phyloP scores from a whole-genome alignment of 139 green algal species.

The Chlamydomonas schloesseri region DNA sequence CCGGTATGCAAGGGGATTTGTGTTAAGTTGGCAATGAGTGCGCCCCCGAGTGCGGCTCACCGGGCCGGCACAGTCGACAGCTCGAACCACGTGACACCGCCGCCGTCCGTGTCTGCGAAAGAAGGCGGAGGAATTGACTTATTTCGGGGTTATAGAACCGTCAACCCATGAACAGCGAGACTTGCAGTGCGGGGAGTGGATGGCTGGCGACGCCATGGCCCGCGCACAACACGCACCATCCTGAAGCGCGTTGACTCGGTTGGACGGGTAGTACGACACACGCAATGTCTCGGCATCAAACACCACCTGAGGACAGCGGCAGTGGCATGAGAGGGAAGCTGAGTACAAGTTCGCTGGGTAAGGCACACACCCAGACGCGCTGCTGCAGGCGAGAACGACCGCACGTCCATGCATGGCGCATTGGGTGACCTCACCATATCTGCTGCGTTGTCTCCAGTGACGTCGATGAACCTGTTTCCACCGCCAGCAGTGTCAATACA shows the following conservation, averaged over 20 bases:
- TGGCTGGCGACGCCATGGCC: no score
- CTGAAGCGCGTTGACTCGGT: neutral
- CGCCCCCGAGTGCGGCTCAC: no score
- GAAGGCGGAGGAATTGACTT: no score
- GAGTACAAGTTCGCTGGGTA: no score
- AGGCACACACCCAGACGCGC: no score
- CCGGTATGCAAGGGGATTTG: no score
- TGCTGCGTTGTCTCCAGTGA: neutral
- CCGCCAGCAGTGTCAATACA: no score
- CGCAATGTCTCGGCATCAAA: neutral
- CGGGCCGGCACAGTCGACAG: neutral
- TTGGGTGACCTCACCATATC: neutral
- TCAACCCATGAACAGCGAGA: neutral
- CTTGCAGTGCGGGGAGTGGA: neutral
- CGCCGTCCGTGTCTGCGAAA: neutral
- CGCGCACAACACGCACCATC: no score
- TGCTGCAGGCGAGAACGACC: no score
- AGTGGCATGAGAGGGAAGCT: no score
- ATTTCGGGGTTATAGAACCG: neutral
- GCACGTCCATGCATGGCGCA: no score
- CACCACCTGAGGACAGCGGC: neutral
- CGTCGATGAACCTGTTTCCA: neutral
- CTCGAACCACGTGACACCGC: neutral
- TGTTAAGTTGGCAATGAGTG: no score
- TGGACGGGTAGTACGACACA: neutral